These are phyloP conservation scores for Didymella pomorum DNA, from an alignment of 2,329 filamentous ascomycete genomes.

Conservation along the genomic window DNA sequence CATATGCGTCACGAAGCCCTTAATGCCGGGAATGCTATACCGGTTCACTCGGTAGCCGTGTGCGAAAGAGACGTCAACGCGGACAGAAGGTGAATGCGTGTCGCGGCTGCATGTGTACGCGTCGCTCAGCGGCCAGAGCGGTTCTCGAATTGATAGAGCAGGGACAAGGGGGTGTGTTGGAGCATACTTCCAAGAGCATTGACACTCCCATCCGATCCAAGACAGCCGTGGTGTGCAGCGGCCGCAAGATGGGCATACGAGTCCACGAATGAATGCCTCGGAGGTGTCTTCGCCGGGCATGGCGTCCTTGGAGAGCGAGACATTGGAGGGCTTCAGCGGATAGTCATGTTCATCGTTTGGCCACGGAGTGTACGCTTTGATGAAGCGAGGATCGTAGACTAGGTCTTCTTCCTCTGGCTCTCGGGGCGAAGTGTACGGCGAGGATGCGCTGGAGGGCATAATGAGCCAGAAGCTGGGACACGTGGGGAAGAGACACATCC, in stretches of 20 bases:
- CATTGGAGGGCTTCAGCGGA: slow-evolving; percentile 38
- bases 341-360: slow-evolving; percentile 49
- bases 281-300: slow-evolving; percentile 59
- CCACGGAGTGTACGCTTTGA: slow-evolving; percentile 62
- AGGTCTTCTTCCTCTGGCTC: slow-evolving; percentile 50
- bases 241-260: slow-evolving; percentile 71
- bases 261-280: slow-evolving; percentile 65
- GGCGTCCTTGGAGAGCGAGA: slow-evolving; percentile 44
- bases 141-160: slow-evolving; percentile 42
- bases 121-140: slow-evolving; percentile 46
- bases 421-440: slow-evolving; percentile 21
- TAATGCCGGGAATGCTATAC: slow-evolving; percentile 58
- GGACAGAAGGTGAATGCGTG: slow-evolving; percentile 43
- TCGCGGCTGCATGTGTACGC: slow-evolving; percentile 45
- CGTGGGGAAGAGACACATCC: slow-evolving; percentile 64
- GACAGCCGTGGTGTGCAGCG: slow-evolving; percentile 67
- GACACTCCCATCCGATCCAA: slow-evolving; percentile 71
- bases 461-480: slow-evolving; percentile 67
- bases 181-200: slow-evolving; percentile 59
- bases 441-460: neutral
- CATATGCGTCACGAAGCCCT: slow-evolving; percentile 62
- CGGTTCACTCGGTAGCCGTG: slow-evolving; percentile 54
- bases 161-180: slow-evolving; percentile 44
- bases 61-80: slow-evolving; percentile 43
- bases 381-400: slow-evolving; percentile 64